A percentile compares a stretch with the other conserved stretches of the same genome.
Evolutionary conservation across 192 early-diverging fungal genomes (phyloP).

Genomic region (Glomus cerebriforme): DNA sequence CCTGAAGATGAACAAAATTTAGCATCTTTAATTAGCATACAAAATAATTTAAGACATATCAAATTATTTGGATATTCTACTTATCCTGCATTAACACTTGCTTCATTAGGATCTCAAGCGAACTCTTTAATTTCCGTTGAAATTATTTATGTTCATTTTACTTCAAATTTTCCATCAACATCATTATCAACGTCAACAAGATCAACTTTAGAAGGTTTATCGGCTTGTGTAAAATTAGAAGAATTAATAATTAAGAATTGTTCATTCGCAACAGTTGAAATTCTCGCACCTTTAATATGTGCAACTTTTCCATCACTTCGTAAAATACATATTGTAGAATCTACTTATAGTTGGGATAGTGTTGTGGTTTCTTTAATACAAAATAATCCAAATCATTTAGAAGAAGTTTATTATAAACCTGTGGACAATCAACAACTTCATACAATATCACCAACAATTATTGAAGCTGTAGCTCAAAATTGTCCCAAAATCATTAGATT

Average conservation of each 20-base stretch:
- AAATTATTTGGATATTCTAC: conserved; percentile 28
- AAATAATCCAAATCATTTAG: conserved; percentile 14
- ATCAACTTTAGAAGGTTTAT: conserved; percentile 10
- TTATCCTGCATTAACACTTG: neutral
- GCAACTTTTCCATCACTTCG: conserved; percentile 23
- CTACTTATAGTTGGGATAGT: conserved; percentile 28
- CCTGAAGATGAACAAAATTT: conserved; percentile 29
- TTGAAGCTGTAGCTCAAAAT: conserved; percentile 15
- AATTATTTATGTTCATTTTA: conserved; percentile 29
- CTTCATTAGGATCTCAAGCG: neutral
- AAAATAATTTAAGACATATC: conserved; percentile 14
- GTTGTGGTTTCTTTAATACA: conserved; percentile 23
- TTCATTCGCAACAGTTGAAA: conserved; percentile 13
- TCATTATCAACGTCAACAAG: neutral
- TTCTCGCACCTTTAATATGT: conserved; percentile 1
- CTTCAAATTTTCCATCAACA: neutral
- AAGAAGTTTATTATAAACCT: conserved; percentile 32
- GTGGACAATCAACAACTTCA: neutral
- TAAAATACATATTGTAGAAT: conserved; percentile 31
- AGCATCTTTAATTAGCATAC: conserved; percentile 14
- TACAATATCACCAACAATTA: neutral
- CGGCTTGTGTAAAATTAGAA: conserved; percentile 13
- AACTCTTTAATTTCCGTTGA: conserved; percentile 20
- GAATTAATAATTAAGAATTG: conserved; percentile 23
- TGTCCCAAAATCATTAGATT: conserved; percentile 11